Evolutionary conservation across 225 moss, liverwort and hornwort genomes (phyloP), one percentile per base, ranked within the genome.

Genomic region (Polytrichum commune): DNA sequence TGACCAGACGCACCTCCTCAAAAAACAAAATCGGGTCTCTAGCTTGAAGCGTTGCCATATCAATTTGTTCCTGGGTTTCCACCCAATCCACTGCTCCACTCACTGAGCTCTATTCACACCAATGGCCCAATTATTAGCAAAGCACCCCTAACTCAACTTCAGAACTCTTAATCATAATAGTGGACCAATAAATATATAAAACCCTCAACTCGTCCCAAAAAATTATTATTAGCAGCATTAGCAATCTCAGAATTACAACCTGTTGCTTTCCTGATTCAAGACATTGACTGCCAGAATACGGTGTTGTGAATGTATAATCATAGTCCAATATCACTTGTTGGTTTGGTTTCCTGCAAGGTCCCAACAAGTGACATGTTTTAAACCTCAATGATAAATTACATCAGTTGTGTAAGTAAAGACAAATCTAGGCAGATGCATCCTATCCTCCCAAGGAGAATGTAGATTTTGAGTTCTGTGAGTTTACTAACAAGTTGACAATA

Each of bases 251-350:
- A 20, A 58, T 20, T 24, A 58, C 65, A 77, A 85, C 83, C 86
- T 88, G 63, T 78, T 38, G 67, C 63, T 61, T 76, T 62, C 78
- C 63, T 73, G 23, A 18, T 46, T 71, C 62, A 68, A 79, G 55
- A 70, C 74, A 84, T 33, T 84, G 74, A 78, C 92, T 94, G 64
- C 94, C 97, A 83, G 88, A 84, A 69, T 94, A 94, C 7, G 97
- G 94, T 72, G 97, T 97, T 33, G 97, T 97, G 65, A 90, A 97
- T 8, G 97, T 97, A 80, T 97, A 97, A 81, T 97, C 97, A 63
- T 97, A 97, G 70, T 97, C 94, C 60, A 97, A 78, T 56, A 88
- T 92, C 78, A 94, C 78, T 73, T 97, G 81, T 67, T 94, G 90
- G 72, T 88, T 87, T 78, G 94, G 93, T 69, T 86, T 86, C 73